phyloP scores from a whole-genome alignment of 805 yeast species.

The Metschnikowia sp. region DNA sequence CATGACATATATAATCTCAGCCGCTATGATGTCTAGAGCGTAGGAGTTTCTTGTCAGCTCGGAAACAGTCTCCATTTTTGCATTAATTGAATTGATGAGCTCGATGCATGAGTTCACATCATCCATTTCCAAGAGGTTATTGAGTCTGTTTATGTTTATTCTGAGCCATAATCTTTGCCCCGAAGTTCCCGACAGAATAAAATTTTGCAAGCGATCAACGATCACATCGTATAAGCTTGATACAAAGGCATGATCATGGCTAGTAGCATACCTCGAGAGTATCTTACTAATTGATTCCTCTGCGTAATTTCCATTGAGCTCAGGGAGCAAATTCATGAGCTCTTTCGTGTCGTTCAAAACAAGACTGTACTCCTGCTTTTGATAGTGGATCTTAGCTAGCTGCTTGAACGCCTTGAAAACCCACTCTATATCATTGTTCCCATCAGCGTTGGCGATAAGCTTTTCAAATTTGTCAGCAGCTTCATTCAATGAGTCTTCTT shows the following conservation, averaged over 20 bases:
- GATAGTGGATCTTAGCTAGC: conserved; percentile 34
- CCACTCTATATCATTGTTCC: conserved; percentile 28
- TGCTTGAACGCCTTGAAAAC: conserved; percentile 40
- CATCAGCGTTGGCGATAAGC: conserved; percentile 21
- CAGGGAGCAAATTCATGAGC: conserved; percentile 23
- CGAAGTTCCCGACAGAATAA: conserved; percentile 16
- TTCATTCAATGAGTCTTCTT: conserved; percentile 24
- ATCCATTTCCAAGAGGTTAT: conserved; percentile 29
- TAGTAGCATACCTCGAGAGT: conserved; percentile 30
- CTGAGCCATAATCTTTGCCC: conserved; percentile 43
- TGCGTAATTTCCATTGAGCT: conserved; percentile 33
- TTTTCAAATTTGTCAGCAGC: conserved; percentile 13
- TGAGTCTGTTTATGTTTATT: conserved; percentile 44
- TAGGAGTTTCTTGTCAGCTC: conserved; percentile 47
- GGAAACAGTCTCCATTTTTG: conserved; percentile 32
- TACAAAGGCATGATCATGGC: conserved; percentile 27
- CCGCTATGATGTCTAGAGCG: conserved; percentile 62
- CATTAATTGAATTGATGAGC: conserved; percentile 36
- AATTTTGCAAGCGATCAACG: conserved; percentile 22
- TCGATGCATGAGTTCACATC: conserved; percentile 30
- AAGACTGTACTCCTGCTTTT: conserved; percentile 20
- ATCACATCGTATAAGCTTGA: conserved; percentile 30
- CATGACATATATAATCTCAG: conserved; percentile 54
- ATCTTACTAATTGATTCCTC: conserved; percentile 40
- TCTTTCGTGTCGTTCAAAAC: conserved; percentile 22